Conservation (phyloP, 441 rosid genomes). For the Populus hybrid region DNA sequence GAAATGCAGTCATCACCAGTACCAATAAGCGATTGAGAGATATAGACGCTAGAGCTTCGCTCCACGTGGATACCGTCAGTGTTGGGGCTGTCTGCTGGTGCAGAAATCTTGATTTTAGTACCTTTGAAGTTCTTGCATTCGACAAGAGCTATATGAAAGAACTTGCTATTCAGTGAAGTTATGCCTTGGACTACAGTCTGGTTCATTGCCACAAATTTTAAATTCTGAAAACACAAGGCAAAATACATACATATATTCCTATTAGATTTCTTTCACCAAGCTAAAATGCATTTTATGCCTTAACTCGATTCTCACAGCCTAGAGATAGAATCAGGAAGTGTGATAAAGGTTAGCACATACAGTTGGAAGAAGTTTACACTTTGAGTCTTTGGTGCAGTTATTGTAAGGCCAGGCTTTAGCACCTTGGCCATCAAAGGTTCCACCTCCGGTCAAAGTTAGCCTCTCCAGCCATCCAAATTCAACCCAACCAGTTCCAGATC, state of each 20-base stretch:
- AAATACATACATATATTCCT: not conserved
- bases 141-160: constrained; percentile 47
- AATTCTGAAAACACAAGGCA: constrained; percentile 31
- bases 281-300: not conserved
- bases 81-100: constrained; percentile 38
- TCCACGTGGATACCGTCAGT: constrained; percentile 58
- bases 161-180: constrained; percentile 56
- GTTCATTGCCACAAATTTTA: constrained; percentile 47
- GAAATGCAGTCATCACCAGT: not conserved
- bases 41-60: constrained; percentile 12
- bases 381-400: constrained; percentile 34
- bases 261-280: not conserved
- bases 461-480: constrained; percentile 44
- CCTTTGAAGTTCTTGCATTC: constrained; percentile 51
- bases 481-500: constrained; percentile 49
- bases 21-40: not conserved
- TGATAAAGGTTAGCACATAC: constrained; percentile 24
- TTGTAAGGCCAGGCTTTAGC: constrained; percentile 59
- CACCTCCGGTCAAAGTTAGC: constrained; percentile 57
- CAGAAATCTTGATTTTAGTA: constrained; percentile 40
- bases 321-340: not conserved
- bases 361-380: constrained; percentile 35
- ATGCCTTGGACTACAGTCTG: constrained; percentile 40
- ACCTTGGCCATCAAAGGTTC: constrained; percentile 57
- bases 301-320: not conserved